These are phyloP conservation scores for Bruguiera sexangula DNA, from an alignment of 345 rosid species.

Conservation along the genomic window DNA sequence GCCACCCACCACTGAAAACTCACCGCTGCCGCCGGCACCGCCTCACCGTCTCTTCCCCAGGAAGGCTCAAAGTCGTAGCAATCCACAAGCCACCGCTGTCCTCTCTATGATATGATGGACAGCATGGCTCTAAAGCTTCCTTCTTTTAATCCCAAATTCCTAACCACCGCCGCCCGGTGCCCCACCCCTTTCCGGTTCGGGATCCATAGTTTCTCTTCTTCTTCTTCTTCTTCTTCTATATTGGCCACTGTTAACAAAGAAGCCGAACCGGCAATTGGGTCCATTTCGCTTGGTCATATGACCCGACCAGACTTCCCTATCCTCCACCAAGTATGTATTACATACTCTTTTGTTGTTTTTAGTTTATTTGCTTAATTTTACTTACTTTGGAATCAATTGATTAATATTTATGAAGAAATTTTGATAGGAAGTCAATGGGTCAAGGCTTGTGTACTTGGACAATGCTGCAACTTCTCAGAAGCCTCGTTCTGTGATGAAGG, in stretches of 20 bases:
- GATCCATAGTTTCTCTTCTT: slow-evolving; percentile 9
- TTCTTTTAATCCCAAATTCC: slow-evolving; percentile 43
- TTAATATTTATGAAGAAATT: not conserved
- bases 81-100: too few relatives aligned
- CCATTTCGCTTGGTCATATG: slow-evolving; percentile 70
- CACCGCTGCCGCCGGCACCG: too few relatives aligned
- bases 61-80: too few relatives aligned
- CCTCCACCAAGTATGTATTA: slow-evolving; percentile 60
- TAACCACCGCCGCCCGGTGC: slow-evolving; percentile 11
- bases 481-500: slow-evolving; percentile 63
- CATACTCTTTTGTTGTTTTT: not conserved
- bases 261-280: slow-evolving; percentile 28
- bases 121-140: slow-evolving; percentile 54
- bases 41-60: too few relatives aligned
- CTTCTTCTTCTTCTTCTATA: slow-evolving; percentile 25
- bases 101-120: slow-evolving; percentile 35
- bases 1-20: too few relatives aligned
- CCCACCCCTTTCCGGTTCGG: slow-evolving; percentile 17
- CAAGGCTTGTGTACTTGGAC: slow-evolving; percentile 83
- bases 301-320: slow-evolving; percentile 80
- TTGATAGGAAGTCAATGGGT: slow-evolving; percentile 69
- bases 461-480: slow-evolving; percentile 98
- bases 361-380: not conserved
- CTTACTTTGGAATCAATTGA: not conserved
- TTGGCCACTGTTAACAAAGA: slow-evolving; percentile 29